A percentile compares a stretch with the other conserved stretches of the same genome.
phyloP scores from a whole-genome alignment of 257 asterid genomes.

The Plectranthus barbatus region DNA sequence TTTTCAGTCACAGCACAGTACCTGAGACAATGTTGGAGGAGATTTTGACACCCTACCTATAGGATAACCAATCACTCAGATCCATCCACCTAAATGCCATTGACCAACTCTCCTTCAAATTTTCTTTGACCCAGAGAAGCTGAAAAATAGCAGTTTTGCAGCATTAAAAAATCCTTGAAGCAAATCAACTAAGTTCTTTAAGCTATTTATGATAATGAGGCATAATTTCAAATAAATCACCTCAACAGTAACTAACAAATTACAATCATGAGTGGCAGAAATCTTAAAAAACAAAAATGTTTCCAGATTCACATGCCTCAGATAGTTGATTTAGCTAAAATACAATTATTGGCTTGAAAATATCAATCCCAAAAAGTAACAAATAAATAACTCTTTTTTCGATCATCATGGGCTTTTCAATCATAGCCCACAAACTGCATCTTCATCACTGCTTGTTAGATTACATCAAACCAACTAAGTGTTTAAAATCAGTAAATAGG shows the following conservation, averaged over 20 bases:
- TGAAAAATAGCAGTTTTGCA: slow-evolving; percentile 30
- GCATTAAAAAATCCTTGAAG: slow-evolving; percentile 14
- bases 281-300: too few species aligned
- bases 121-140: slow-evolving; percentile 99
- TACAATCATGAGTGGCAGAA: neutral
- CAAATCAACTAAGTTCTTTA: neutral
- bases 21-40: neutral
- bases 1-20: neutral
- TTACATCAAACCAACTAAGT: neutral
- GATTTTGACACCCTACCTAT: slow-evolving; percentile 39
- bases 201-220: neutral
- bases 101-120: slow-evolving; percentile 85
- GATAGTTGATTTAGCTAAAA: neutral
- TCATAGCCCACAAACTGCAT: neutral
- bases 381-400: neutral
- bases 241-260: neutral
- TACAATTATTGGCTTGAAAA: neutral
- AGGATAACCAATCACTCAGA: slow-evolving; percentile 95
- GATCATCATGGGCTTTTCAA: slow-evolving; percentile 5
- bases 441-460: neutral
- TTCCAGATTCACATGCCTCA: neutral
- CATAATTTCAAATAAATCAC: neutral
- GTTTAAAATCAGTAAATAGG: neutral
- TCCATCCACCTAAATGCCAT: slow-evolving; percentile 97
- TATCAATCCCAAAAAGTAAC: neutral